Conservation (phyloP, 75 land plant species). For the Pinus tabuliformis region DNA sequence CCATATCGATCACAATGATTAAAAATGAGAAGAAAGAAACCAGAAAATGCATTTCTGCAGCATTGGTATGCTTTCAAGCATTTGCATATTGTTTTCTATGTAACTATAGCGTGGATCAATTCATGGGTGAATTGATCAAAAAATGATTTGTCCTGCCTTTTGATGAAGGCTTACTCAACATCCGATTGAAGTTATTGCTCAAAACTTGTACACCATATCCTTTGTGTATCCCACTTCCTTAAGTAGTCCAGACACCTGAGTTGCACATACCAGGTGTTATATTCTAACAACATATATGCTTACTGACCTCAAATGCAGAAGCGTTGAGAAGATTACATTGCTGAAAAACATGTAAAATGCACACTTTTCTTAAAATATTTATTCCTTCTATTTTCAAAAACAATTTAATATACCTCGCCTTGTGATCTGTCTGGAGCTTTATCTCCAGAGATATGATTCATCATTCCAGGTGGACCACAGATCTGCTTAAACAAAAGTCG, state of each 20-base stretch:
- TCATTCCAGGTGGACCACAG: slow-evolving; percentile 95
- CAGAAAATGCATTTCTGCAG: no score
- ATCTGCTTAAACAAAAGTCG: slow-evolving; percentile 41
- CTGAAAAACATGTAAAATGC: not conserved
- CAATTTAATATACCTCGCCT: slow-evolving; percentile 67
- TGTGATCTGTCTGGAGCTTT: slow-evolving; percentile 80
- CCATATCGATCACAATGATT: no score
- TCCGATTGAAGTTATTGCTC: not conserved
- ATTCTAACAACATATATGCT: not conserved
- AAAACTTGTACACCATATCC: slow-evolving; percentile 82
- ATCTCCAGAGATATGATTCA: slow-evolving; percentile 86
- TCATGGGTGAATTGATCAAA: no score
- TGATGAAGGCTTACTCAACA: not conserved
- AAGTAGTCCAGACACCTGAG: slow-evolving; percentile 64
- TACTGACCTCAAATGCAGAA: not conserved
- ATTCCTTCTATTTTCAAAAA: not conserved
- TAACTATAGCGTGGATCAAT: no score
- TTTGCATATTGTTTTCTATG: no score
- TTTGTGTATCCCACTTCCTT: slow-evolving; percentile 66
- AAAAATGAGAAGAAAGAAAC: no score
- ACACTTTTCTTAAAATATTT: not conserved
- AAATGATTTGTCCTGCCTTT: no score
- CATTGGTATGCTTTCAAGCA: no score
- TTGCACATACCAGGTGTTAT: slow-evolving; percentile 6
- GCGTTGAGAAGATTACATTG: no score